Evolutionary conservation across 129 eudicot genomes (phyloP), one percentile per base, ranked within the genome.

Genomic region (Heracleum sosnowskyi): DNA sequence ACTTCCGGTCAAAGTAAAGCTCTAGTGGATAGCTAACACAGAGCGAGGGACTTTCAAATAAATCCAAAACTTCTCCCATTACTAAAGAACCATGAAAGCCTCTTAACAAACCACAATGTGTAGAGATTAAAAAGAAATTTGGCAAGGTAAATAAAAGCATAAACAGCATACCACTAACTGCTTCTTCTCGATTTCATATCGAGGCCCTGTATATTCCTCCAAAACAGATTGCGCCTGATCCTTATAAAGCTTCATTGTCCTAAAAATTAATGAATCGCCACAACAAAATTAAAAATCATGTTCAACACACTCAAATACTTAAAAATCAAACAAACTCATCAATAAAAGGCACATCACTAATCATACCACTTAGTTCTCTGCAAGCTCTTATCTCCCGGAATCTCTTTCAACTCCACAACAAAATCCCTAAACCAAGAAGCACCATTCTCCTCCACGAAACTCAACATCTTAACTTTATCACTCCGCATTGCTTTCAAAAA

Each of bases 101-200:
- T 33, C 17, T 15, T 13, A 2, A 22, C 24, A 39, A 7, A 15
- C 40, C 42, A 26, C 47, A 20, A 57, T 76, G 34, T 55, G 10
- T 46, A 26, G 28, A 36, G 35, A 47, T 45, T 46, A 35, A 11
- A 77, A 11, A n/a, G 26, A 60, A 36, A 36, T 60, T 8, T 47
- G 40, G 8, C 62, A 53, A 47, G 72, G 73, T 16, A 71, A 78
- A 78, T 45, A 31, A 69, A 41, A 29, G 68, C 62, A 78, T 18
- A 74, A 73, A 33, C 37, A 11, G 18, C 70, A 73, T 89, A 91
- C 95, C 96, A 83, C 85, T 20, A 73, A 70, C 76, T 84, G 93
- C 42, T 86, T 94, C 87, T 91, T 96, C 87, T 94, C 98, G 47
- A 94, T 85, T 86, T 88, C 96, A 76, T 82, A 85, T 79, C 90